phyloP scores from a whole-genome alignment of 2,329 filamentous ascomycete species.

The Pseudocercospora vitis region DNA sequence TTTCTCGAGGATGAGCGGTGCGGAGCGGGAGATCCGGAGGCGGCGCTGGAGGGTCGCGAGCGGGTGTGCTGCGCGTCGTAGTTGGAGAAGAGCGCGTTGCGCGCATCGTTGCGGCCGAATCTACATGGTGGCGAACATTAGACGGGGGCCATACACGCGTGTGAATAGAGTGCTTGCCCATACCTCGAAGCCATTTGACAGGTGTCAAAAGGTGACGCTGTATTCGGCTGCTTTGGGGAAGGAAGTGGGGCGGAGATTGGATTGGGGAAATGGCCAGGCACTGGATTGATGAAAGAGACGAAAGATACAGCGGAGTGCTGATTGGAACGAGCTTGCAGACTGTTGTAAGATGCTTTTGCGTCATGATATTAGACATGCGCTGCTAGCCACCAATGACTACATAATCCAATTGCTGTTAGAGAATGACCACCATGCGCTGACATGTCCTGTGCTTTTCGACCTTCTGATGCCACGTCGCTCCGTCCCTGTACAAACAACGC shows the following conservation, averaged over 20 bases:
- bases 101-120: slow-evolving; percentile 35
- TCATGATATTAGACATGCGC: slow-evolving; percentile 11
- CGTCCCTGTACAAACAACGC: slow-evolving; percentile 5
- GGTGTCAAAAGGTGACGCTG: slow-evolving; percentile 6
- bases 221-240: not conserved
- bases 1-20: slow-evolving; percentile 25
- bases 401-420: not conserved
- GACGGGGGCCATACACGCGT: not conserved
- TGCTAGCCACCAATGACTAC: slow-evolving; percentile 5
- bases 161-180: not conserved
- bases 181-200: slow-evolving; percentile 9
- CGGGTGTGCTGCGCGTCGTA: slow-evolving; percentile 37
- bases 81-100: slow-evolving; percentile 44
- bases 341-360: slow-evolving; percentile 3
- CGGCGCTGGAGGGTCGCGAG: slow-evolving; percentile 37
- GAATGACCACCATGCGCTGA: not conserved
- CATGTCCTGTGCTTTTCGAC: slow-evolving; percentile 4
- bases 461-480: not conserved
- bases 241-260: not conserved
- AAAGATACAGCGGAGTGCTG: too few species aligned
- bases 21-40: slow-evolving; percentile 30
- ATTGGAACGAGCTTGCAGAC: too few species aligned
- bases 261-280: not conserved
- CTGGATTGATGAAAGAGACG: too few species aligned
- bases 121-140: not conserved